Percentiles rank a stretch among this genome's conserved stretches.
These are phyloP conservation scores for Aquilaria agallochum DNA, from an alignment of 441 rosid genomes.

Conservation along the genomic window DNA sequence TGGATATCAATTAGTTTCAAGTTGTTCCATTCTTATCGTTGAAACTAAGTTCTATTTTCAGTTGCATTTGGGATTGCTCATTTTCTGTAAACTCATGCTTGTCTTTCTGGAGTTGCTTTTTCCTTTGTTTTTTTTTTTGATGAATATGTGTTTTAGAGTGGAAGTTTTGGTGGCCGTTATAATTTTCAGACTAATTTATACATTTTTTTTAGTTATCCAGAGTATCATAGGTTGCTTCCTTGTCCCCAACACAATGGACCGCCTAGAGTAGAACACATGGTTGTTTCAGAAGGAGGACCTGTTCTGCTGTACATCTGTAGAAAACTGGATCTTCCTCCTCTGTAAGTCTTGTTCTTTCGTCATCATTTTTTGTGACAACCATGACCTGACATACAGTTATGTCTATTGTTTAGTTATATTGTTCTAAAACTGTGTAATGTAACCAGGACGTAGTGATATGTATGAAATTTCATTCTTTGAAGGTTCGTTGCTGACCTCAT, in stretches of 20 bases:
- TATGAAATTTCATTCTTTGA: constrained; percentile 50
- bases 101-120: not conserved
- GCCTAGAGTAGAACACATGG: constrained; percentile 78
- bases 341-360: constrained; percentile 43
- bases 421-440: not conserved
- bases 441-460: constrained; percentile 25
- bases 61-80: not conserved
- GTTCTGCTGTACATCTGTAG: constrained; percentile 52
- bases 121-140: not conserved
- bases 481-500: constrained; percentile 96
- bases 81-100: not conserved
- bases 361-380: constrained; percentile 11
- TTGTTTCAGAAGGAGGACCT: constrained; percentile 62
- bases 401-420: not conserved
- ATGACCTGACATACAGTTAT: not conserved
- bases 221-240: constrained; percentile 67
- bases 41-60: too few relatives aligned
- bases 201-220: constrained; percentile 39
- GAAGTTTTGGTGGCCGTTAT: not conserved
- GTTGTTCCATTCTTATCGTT: not conserved
- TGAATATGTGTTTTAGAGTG: constrained; percentile 6
- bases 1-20: constrained; percentile 1
- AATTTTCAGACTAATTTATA: not conserved
- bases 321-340: constrained; percentile 70
- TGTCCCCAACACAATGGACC: constrained; percentile 52